Conservation (phyloP, 306 rosid genomes). For the Dryas drummondii region DNA sequence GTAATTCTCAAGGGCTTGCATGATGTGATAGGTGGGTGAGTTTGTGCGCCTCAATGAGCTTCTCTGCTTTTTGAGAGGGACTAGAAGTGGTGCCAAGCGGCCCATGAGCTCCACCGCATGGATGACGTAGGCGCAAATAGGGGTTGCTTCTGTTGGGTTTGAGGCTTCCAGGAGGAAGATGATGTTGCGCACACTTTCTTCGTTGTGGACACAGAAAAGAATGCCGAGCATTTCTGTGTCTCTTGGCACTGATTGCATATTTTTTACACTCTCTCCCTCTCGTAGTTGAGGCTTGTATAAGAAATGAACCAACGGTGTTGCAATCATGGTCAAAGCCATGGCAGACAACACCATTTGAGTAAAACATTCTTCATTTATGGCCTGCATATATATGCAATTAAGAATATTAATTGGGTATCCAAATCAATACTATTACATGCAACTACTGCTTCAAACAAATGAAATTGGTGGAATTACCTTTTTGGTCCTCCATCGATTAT, state of each 20-base stretch:
- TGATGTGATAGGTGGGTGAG: slow-evolving; percentile 29
- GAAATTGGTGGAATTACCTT: slow-evolving; percentile 31
- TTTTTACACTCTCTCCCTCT: slow-evolving; percentile 19
- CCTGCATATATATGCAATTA: slow-evolving; percentile 31
- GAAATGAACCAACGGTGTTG: slow-evolving; percentile 48
- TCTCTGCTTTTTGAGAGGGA: slow-evolving; percentile 28
- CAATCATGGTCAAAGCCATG: slow-evolving; percentile 44
- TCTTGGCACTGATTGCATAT: neutral
- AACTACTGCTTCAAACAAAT: too few species aligned
- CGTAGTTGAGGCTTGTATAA: slow-evolving; percentile 43
- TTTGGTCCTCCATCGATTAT: slow-evolving; percentile 29
- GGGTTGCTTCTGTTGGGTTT: slow-evolving; percentile 42
- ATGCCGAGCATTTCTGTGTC: slow-evolving; percentile 17
- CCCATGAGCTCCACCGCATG: slow-evolving; percentile 62
- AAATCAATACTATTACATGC: too few species aligned
- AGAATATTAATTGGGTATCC: too few species aligned
- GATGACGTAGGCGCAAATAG: slow-evolving; percentile 41
- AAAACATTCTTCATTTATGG: slow-evolving; percentile 49
- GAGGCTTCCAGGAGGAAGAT: slow-evolving; percentile 63
- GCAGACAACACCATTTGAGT: slow-evolving; percentile 46
- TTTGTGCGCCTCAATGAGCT: slow-evolving; percentile 17
- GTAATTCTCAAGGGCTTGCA: slow-evolving; percentile 45
- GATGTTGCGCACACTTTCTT: slow-evolving; percentile 45
- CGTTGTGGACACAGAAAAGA: slow-evolving; percentile 54
- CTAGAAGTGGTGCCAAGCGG: slow-evolving; percentile 48